Evolutionary conservation across 1,284 basidiomycete species (phyloP), one percentile per base, ranked within the genome.

Genomic region (Naganishia sp.): DNA sequence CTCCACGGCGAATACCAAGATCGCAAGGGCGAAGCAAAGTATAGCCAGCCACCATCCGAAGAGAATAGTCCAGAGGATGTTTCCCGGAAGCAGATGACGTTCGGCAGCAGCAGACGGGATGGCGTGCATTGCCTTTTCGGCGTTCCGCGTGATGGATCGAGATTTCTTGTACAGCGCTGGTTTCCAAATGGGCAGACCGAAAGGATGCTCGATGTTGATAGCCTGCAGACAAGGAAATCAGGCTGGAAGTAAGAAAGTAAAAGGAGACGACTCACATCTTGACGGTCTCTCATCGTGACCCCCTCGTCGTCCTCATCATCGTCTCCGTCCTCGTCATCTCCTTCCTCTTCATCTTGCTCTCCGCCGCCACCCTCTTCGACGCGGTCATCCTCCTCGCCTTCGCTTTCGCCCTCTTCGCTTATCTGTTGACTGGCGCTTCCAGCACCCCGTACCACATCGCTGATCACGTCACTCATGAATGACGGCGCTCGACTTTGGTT

Each of bases 161-260:
- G 90, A 91, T 79, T 99, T 99, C 81, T 96, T 95, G 86, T 99
- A 99, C 62, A 99, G 81, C 0, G 96, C 96, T 15, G 96, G 96
- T 80, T 99, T 99, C 96, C 96, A 99, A 76, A 99, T 98, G 52
- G 93, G 96, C 71, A 99, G 84, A 83, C 96, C 96, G 79, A 99
- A 99, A 7, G 96, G 96, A 79, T 99, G 96, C 77, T 97, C 93
- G 76, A 97, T 94, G 81, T 99, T 99, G 79, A 99, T 96, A 72
- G 84, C 84, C 81, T 81, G 67, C 25, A 21, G 52, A n/a, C 11
- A 13, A 49, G 42, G 25, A 63, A 17, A 64, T 51, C 25, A 31
- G 28, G 23, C 6, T 46, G 21, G 7, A 3, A 13, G 13, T 11
- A 17, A 23, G 6, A 23, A 9, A 7, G 18, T 11, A 41, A 39